Conservation (phyloP, 768 basidiomycete species). For the Lactarius sp. region DNA sequence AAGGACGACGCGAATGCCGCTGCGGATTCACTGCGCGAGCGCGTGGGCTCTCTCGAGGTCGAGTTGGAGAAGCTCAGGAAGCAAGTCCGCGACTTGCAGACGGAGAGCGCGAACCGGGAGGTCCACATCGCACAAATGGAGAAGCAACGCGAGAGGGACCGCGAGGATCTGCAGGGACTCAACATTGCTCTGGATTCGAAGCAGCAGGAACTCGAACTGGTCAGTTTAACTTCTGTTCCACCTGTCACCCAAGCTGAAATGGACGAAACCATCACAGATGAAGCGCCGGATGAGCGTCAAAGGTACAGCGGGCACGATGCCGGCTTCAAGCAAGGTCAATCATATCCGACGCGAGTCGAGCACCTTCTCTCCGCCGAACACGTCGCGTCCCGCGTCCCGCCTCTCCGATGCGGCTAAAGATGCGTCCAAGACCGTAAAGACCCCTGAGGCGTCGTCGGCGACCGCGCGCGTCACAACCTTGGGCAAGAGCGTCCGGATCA, state of each 20-base stretch:
- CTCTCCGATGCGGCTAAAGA: constrained; percentile 24
- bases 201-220: constrained; percentile 90
- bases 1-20: constrained; percentile 55
- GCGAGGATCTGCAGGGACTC: constrained; percentile 75
- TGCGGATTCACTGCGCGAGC: constrained; percentile 44
- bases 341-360: constrained; percentile 25
- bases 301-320: constrained; percentile 18
- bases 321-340: constrained; percentile 17
- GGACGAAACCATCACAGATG: constrained; percentile 2
- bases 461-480: constrained; percentile 17
- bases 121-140: constrained; percentile 68
- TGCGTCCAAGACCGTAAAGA: constrained; percentile 18
- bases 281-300: constrained; percentile 25
- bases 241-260: neutral
- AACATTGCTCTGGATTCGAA: constrained; percentile 92
- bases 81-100: constrained; percentile 66
- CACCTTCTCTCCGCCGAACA: constrained; percentile 12
- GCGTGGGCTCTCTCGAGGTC: constrained; percentile 44
- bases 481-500: constrained; percentile 26
- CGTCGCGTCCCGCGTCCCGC: constrained; percentile 22
- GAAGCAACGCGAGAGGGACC: constrained; percentile 60
- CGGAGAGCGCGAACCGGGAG: constrained; percentile 82
- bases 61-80: constrained; percentile 57
- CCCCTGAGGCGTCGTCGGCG: constrained; percentile 4
- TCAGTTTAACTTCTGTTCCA: constrained; percentile 36